These are phyloP conservation scores for Lentinula novae-zelandiae DNA, from an alignment of 1,284 basidiomycete genomes.

Conservation along the genomic window DNA sequence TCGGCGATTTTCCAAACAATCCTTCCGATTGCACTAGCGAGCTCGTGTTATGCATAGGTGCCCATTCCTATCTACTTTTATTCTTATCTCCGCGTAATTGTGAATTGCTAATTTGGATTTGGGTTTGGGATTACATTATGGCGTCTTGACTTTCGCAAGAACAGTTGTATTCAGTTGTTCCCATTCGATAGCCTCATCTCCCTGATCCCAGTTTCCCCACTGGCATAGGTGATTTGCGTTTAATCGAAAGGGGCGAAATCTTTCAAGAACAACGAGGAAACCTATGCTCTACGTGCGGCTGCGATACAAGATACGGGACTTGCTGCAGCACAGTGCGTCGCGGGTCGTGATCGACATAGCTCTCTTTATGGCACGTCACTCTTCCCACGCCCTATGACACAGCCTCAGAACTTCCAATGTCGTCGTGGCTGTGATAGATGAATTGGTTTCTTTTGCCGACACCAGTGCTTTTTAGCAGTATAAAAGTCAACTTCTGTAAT, in stretches of 20 bases:
- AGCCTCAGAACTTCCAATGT: background rate
- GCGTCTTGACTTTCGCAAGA: too few relatives aligned
- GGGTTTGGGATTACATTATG: too few relatives aligned
- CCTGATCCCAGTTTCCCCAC: too few relatives aligned
- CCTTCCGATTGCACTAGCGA: background rate
- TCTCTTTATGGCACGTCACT: background rate
- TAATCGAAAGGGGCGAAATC: background rate
- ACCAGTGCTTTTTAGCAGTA: background rate
- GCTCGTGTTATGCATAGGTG: background rate
- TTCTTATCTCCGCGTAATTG: background rate
- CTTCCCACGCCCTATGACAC: background rate
- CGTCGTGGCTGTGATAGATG: background rate
- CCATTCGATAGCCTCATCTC: too few relatives aligned
- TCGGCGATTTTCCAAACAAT: background rate
- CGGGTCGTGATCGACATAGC: conserved; percentile 4
- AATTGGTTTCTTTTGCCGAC: background rate
- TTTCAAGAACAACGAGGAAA: background rate
- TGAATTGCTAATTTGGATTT: too few relatives aligned
- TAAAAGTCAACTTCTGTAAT: background rate
- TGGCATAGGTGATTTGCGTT: too few relatives aligned
- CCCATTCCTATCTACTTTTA: background rate
- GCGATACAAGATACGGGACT: background rate
- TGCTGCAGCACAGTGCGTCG: background rate
- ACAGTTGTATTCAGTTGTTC: too few relatives aligned
- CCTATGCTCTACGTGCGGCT: background rate